Conservation (phyloP, 1,284 basidiomycete genomes). For the Marasmius tenuissimus region DNA sequence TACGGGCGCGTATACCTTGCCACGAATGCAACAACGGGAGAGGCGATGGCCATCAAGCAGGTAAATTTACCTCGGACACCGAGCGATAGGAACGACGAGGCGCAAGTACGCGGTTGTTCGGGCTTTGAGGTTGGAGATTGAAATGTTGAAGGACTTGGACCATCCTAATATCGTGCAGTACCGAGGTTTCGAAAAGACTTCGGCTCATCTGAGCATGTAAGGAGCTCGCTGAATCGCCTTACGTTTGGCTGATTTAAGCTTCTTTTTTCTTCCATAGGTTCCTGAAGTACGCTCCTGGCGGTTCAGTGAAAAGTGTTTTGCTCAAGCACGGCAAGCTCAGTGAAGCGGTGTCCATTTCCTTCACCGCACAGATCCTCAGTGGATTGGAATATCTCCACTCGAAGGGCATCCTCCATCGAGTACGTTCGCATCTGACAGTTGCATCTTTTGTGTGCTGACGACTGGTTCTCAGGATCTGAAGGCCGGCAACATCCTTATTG, state of each 20-base stretch:
- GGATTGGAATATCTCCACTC: conserved; percentile 75
- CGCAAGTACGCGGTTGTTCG: conserved; percentile 64
- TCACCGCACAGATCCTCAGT: conserved; percentile 69
- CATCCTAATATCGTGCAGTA: conserved; percentile 87
- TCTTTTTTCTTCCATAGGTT: conserved; percentile 30
- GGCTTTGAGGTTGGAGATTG: conserved; percentile 62
- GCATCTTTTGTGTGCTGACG: not conserved
- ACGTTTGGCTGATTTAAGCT: not conserved
- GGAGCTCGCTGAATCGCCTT: not conserved
- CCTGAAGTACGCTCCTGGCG: conserved; percentile 79
- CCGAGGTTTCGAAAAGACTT: conserved; percentile 80
- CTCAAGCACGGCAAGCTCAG: conserved; percentile 65
- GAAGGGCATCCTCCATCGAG: conserved; percentile 71
- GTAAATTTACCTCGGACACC: conserved; percentile 56
- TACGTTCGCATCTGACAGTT: conserved; percentile 20
- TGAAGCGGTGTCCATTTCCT: conserved; percentile 68
- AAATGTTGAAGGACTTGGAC: conserved; percentile 79
- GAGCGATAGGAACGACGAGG: conserved; percentile 11
- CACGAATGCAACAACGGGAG: conserved; percentile 97
- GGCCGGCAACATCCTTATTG: conserved; percentile 80
- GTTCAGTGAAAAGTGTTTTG: conserved; percentile 68
- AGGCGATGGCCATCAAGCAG: conserved; percentile 99
- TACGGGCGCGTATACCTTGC: conserved; percentile 97
- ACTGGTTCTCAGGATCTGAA: conserved; percentile 58
- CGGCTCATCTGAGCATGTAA: conserved; percentile 74